Base-by-base conservation (phyloP, 257 asterid species). In the Coffea canephora region DNA sequence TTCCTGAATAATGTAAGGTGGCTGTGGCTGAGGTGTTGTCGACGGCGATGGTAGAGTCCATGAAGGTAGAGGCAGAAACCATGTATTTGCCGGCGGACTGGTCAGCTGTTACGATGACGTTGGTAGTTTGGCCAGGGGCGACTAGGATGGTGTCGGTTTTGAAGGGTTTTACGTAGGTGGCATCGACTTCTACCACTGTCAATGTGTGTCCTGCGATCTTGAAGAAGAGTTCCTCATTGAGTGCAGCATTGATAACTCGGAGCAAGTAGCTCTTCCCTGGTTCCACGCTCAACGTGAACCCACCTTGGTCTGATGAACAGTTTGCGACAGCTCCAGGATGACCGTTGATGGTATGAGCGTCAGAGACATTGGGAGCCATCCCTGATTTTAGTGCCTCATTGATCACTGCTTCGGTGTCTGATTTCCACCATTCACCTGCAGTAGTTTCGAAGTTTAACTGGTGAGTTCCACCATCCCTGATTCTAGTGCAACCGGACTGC, bases 351-450 rank as follows among this genome's bases (percentile, higher is more conserved):
- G 96, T 93, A 89, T 93, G 97, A 78, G 99, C 97, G 71, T 95
- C 97, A 3, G 99, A 95, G 0, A 95, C 97, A 64, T 95, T 95
- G 0, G 99, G 95, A 0, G 98, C 97, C 25, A 87, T 68, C 34
- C 99, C 99, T 2, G 97, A 90, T 34, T 83, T 87, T 67, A 86
- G 23, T 46, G 99, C 99, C 80, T 91, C 88, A 48, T 89, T 93
- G 80, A 92, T 88, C 73, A 95, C 92, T 19, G 87, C 96, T 81
- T 93, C 97, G 0, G 94, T 90, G 75, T 95, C 97, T 3, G 99
- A 92, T 83, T 92, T 95, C 99, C 99, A 95, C 99, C 99, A 95
- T 79, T 95, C 99, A 70, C 87, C 98, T 93, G 70, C 83, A 39
- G 43, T 4, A 78, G 19, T 66, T 73, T 52, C 48, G 54, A 0